A percentile compares a stretch with the other conserved stretches of the same genome.
phyloP scores from a whole-genome alignment of 169 alveolate genomes.

The Perkinsus olseni region DNA sequence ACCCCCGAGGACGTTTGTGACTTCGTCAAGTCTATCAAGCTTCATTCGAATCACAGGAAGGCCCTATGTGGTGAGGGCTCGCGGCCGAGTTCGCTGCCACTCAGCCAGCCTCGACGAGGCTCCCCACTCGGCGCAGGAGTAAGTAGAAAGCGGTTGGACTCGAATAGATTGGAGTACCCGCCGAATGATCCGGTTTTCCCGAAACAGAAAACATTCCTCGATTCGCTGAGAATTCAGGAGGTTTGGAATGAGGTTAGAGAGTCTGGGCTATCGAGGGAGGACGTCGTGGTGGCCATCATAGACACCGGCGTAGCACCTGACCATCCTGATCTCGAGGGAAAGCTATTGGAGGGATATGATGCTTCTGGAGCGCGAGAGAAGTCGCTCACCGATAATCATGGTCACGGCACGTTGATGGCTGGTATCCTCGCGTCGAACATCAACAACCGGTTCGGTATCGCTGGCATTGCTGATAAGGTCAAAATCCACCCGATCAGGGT shows the following conservation, averaged over 20 bases:
- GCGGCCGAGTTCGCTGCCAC: too few species aligned
- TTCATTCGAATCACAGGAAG: too few species aligned
- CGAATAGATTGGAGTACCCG: too few species aligned
- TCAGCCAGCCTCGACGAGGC: too few species aligned
- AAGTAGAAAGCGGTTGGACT: too few species aligned
- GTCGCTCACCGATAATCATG: neutral
- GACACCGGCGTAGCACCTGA: neutral
- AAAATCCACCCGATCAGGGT: neutral
- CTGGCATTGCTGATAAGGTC: neutral
- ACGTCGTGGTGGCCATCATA: neutral
- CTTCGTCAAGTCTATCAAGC: too few species aligned
- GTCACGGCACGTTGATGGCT: neutral
- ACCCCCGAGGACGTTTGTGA: too few species aligned
- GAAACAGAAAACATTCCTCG: neutral
- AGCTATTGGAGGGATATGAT: neutral
- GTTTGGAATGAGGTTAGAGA: neutral
- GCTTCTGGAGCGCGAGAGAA: neutral
- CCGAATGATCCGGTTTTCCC: neutral
- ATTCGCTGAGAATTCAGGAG: neutral
- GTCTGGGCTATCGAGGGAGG: neutral
- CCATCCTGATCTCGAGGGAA: neutral
- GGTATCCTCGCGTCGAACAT: neutral
- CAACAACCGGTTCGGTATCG: neutral
- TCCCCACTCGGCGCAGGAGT: too few species aligned
- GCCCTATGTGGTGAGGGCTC: too few species aligned